A percentile compares a stretch with the other conserved stretches of the same genome.
These are phyloP conservation scores for Vairimorpha necatrix DNA, from an alignment of 371 early-diverging fungal species.

Conservation along the genomic window DNA sequence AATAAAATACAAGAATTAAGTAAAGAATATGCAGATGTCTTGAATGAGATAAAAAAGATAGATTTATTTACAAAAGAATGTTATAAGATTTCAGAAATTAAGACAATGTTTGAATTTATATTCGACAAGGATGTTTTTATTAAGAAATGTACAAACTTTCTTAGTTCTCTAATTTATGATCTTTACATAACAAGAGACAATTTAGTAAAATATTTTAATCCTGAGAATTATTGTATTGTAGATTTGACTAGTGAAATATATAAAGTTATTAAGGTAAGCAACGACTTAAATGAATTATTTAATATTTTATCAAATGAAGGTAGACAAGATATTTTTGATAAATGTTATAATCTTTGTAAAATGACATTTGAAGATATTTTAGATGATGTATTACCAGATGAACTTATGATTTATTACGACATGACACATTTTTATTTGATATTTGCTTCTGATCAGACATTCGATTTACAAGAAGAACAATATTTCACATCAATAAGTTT, in stretches of 20 bases:
- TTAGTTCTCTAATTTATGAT: not conserved
- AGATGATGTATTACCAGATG: not conserved
- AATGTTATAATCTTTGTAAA: not conserved
- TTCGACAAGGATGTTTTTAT: slow-evolving; percentile 4
- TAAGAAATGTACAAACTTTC: not conserved
- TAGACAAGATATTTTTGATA: not conserved
- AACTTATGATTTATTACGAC: not conserved
- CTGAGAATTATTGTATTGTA: not conserved
- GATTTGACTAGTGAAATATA: not conserved
- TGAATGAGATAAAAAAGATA: not conserved
- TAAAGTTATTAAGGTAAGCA: not conserved
- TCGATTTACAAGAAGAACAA: not conserved
- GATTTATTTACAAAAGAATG: slow-evolving; percentile 6
- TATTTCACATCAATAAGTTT: not conserved
- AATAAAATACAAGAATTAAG: not conserved
- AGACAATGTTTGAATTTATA: slow-evolving; percentile 1
- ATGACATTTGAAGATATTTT: not conserved
- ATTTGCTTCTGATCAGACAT: too few species aligned
- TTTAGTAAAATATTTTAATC: not conserved
- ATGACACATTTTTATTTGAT: not conserved
- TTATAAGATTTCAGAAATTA: slow-evolving; percentile 13
- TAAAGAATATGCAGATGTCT: not conserved
- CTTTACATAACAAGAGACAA: not conserved
- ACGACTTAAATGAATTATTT: slow-evolving; percentile 5
- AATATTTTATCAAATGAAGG: not conserved